Evolutionary conservation across 2,329 filamentous ascomycete genomes (phyloP), one percentile per base, ranked within the genome.

Genomic region (Colletotrichum chrysophilum): DNA sequence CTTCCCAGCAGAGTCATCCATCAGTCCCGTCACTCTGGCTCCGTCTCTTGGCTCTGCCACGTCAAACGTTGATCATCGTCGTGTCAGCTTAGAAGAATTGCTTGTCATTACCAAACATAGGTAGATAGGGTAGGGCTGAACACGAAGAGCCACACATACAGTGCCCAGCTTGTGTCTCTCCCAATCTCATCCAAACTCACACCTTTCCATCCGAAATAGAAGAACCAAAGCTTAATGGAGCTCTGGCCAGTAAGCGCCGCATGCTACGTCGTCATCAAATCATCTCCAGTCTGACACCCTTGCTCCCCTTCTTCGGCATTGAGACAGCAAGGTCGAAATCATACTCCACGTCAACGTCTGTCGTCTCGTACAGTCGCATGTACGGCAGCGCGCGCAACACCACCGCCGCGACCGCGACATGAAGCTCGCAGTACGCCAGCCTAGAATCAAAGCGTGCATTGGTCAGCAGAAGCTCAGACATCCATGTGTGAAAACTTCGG

Each of bases 391-490:
- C 80, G 9, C 80, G 79, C 34, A 82, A 65, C 14, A 76, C 76
- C 38, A 83, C 67, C 4, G 79, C 79, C 2, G 80, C 76, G 10
- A 79, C 55, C 3, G 73, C 62, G 9, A 81, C 71, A 34, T 83
- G 76, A 36, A 83, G 70, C 75, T 83, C 58, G 70, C 80, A 82
- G 14, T 79, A 69, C 4, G 79, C 81, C 36, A 84, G 79, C 28
- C 81, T 83, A 14, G 18, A 28, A 32, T 32, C 28, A 9, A 34
- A 56, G 26, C 56, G 26, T 60, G 9, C 68, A 21, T 67, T 34
- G 65, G 66, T 66, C 28, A 72, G 60, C 30, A 30, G 9, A 4
- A 18, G 34, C 65, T 62, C 62, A 26, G 55, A 58, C 43, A 62
- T 36, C 26, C 21, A 26, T 30, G 24, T 13, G 12, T 14, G 43